Percentiles rank a stretch among this genome's conserved stretches.
Evolutionary conservation across 2,329 filamentous ascomycete genomes (phyloP).

Genomic region (Aspergillus sclerotialis): DNA sequence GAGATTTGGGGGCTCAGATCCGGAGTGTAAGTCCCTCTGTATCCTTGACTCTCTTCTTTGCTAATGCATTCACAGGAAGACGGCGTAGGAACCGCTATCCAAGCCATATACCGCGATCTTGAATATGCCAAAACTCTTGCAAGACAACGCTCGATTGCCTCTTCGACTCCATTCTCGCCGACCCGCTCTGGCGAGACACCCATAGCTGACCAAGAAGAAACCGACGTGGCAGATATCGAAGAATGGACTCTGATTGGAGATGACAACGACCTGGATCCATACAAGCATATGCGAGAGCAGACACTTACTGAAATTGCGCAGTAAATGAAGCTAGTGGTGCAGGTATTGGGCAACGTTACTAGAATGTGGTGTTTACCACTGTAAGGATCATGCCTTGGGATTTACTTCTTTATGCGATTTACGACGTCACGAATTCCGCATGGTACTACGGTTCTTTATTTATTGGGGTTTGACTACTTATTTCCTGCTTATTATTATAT

Average conservation of each 20-base stretch:
- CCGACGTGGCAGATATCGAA: conserved; percentile 60
- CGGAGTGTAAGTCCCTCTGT: conserved; percentile 60
- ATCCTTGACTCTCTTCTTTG: no score
- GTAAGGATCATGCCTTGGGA: no score
- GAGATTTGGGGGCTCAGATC: conserved; percentile 75
- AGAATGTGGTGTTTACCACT: no score
- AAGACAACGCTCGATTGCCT: conserved; percentile 47
- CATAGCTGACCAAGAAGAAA: conserved; percentile 33
- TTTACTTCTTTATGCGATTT: no score
- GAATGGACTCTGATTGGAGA: conserved; percentile 89
- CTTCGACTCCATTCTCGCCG: conserved; percentile 28
- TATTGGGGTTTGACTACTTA: no score
- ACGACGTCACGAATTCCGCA: no score
- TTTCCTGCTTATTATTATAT: no score
- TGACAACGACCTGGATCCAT: conserved; percentile 43
- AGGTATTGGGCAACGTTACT: no score
- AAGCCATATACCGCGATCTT: conserved; percentile 87
- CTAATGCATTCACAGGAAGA: conserved; percentile 57
- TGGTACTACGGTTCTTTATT: no score
- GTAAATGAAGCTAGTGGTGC: no score
- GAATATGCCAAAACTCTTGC: conserved; percentile 86
- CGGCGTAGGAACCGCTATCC: conserved; percentile 83
- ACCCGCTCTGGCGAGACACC: conserved; percentile 27
- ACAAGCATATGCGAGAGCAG: conserved; percentile 27
- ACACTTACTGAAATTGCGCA: no score